Percentiles rank a stretch among this genome's conserved stretches.
These are phyloP conservation scores for Globisporangium perplexum DNA, from an alignment of 352 stramenopile species.

Conservation along the genomic window DNA sequence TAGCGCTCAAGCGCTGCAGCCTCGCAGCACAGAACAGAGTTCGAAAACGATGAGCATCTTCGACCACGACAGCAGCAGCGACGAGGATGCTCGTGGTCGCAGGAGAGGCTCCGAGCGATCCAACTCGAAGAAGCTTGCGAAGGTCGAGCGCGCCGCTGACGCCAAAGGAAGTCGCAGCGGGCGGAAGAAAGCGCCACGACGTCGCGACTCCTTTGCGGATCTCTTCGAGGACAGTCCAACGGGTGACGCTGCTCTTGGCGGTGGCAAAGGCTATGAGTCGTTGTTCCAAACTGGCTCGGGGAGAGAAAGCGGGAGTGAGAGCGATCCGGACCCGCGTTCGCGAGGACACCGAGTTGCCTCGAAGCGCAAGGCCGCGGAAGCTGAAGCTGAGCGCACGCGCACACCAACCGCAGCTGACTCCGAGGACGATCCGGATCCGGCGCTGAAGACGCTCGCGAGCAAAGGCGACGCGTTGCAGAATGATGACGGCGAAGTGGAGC, in stretches of 20 bases:
- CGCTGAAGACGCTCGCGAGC: constrained; percentile 1
- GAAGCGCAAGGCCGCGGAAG: not conserved
- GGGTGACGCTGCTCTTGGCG: constrained; percentile 17
- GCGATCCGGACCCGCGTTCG: not conserved
- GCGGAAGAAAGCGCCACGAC: constrained; percentile 14
- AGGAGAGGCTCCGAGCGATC: constrained; percentile 2
- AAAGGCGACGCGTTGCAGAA: not conserved
- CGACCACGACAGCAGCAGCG: constrained; percentile 49
- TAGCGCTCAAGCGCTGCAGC: not conserved
- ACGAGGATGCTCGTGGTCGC: constrained; percentile 21
- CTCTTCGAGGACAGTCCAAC: constrained; percentile 56
- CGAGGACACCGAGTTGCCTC: not conserved
- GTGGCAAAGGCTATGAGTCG: constrained; percentile 42
- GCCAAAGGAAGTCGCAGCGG: constrained; percentile 1
- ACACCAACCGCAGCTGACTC: not conserved
- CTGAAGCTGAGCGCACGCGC: not conserved
- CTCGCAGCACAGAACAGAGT: constrained; percentile 1
- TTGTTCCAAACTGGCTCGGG: constrained; percentile 32
- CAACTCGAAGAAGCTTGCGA: constrained; percentile 12
- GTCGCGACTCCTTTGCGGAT: constrained; percentile 67
- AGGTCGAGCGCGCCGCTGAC: constrained; percentile 6
- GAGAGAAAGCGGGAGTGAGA: constrained; percentile 4
- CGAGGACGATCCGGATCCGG: constrained; percentile 4
- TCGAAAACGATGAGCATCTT: constrained; percentile 71
- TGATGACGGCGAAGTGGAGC: constrained; percentile 14